A percentile compares a stretch with the other conserved stretches of the same genome.
phyloP scores from a whole-genome alignment of 352 stramenopile genomes.

The Peronospora farinosa region DNA sequence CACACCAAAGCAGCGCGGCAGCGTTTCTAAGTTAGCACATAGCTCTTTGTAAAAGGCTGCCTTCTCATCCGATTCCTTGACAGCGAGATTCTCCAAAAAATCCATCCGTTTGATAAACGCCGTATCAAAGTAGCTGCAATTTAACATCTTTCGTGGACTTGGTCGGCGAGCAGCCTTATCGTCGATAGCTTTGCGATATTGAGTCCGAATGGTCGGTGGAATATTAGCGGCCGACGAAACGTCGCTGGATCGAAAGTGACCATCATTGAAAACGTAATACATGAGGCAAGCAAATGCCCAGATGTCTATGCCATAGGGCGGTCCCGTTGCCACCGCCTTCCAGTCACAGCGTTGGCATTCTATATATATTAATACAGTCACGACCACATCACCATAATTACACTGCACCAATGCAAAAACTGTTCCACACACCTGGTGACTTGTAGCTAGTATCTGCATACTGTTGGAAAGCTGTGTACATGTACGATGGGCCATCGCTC shows the following conservation, averaged over 20 bases:
- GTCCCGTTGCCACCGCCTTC: conserved; percentile 45
- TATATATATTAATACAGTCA: conserved; percentile 25
- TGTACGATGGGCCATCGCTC: conserved; percentile 65
- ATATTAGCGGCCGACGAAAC: conserved; percentile 60
- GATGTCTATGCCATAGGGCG: conserved; percentile 59
- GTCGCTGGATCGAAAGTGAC: conserved; percentile 47
- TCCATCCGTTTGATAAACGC: conserved; percentile 90
- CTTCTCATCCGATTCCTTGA: conserved; percentile 92
- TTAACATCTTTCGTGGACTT: conserved; percentile 81
- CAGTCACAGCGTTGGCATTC: conserved; percentile 79
- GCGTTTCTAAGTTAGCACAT: conserved; percentile 48
- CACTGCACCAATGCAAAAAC: conserved; percentile 1
- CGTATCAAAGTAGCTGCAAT: conserved; percentile 88
- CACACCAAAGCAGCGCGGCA: conserved; percentile 71
- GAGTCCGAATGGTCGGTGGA: conserved; percentile 50
- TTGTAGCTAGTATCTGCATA: conserved; percentile 77
- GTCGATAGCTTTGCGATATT: conserved; percentile 83
- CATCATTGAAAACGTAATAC: conserved; percentile 77
- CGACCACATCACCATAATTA: background rate
- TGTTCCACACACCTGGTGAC: conserved; percentile 50
- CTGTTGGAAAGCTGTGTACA: conserved; percentile 81
- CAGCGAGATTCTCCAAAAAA: conserved; percentile 89
- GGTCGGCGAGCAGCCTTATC: conserved; percentile 54
- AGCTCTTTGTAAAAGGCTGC: conserved; percentile 93
- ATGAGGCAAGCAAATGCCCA: conserved; percentile 74